Percentiles rank a stretch among this genome's conserved stretches.
Evolutionary conservation across 495 filamentous ascomycete genomes (phyloP).

Genomic region (Penicillium canariense): DNA sequence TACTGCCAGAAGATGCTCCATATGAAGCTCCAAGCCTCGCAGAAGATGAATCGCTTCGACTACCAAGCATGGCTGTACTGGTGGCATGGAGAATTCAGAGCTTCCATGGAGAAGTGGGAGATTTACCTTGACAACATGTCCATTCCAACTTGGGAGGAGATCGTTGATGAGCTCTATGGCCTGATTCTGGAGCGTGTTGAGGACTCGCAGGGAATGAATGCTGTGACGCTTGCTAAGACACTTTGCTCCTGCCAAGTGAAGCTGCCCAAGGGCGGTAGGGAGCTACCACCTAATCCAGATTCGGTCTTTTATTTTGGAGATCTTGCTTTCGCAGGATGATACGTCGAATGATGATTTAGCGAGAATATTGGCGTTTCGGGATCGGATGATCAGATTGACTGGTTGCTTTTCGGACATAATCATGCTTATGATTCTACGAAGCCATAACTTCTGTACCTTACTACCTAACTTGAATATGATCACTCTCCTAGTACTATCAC

Average conservation of each 20-base stretch:
- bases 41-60: constrained; percentile 1
- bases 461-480: background rate
- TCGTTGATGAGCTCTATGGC: constrained; percentile 22
- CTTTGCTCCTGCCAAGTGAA: background rate
- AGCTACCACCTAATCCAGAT: background rate
- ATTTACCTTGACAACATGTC: constrained; percentile 2
- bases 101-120: constrained; percentile 31
- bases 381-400: no score
- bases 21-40: background rate
- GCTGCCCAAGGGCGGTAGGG: background rate
- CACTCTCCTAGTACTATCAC: background rate
- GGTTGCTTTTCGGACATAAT: background rate
- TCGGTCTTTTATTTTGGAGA: background rate
- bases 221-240: background rate
- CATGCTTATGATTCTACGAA: background rate
- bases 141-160: constrained; percentile 27
- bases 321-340: no score
- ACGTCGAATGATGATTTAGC: no score
- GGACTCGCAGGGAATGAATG: background rate
- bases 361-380: no score
- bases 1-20: background rate
- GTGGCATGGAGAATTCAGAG: constrained; percentile 19
- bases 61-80: constrained; percentile 23
- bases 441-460: background rate
- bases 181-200: constrained; percentile 28